Evolutionary conservation across 345 rosid species (phyloP), one percentile per base, ranked within the genome.

Genomic region (Cardamine chenopodiifolia): DNA sequence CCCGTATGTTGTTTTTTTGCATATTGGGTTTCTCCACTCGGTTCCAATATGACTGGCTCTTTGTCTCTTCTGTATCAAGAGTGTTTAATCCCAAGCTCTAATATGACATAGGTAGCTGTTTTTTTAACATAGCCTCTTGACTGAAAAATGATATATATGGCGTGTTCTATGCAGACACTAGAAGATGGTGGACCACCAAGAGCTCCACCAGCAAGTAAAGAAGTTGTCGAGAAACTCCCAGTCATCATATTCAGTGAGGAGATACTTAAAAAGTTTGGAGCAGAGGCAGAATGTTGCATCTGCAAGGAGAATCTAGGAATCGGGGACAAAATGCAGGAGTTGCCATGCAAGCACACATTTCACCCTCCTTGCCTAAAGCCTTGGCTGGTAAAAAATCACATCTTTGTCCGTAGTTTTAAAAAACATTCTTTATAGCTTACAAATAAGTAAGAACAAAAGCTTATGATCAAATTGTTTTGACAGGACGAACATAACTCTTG

Each of bases 281-380:
- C 75, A 6, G 93, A 85, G n/a, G 85, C 83, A 17, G 97, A 94
- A 71, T 94, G 99, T 83, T 84, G 97, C 53, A 90, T 94, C 69
- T 94, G 99, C 83, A 90, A 84, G 72, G 96, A 90, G 87, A 85
- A 84, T 80, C 77, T 94, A 70, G 83, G 83, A 15, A 82, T 82
- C 13, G 88, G 83, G 11, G 96, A 95, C 65, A 85, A 88, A 78
- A 94, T 94, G 93, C 98, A 94, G 71, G 96, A 91, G 83, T 73
- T 94, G 82, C 98, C 95, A 0, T 91, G 98, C 97, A 81, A 90
- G 78, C 99, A 92, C 76, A 86, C 86, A 0, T 92, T 85, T 68
- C 97, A 95, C 78, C 99, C 99, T 74, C 91, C 97, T 57, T 95
- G 99, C 82, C 75, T 89, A 66, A 95, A 95, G 86, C 99, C 97